Evolutionary conservation across 768 basidiomycete genomes (phyloP).

Genomic region (Lentinula guzmanii): DNA sequence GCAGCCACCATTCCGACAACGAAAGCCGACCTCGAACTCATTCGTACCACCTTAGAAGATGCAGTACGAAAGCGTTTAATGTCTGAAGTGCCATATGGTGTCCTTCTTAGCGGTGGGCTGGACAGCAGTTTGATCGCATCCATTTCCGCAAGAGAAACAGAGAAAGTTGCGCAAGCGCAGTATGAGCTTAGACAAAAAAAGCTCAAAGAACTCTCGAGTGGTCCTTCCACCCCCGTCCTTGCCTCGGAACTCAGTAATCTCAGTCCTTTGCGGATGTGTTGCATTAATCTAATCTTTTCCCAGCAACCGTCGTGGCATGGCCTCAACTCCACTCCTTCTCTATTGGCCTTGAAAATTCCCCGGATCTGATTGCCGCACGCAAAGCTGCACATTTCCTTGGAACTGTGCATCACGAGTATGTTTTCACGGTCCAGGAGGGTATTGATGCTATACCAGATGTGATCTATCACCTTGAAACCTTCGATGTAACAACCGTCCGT

Average conservation of each 20-base stretch:
- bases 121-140: conserved; percentile 96
- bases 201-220: conserved; percentile 45
- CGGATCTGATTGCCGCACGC: conserved; percentile 89
- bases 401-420: conserved; percentile 95
- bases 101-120: conserved; percentile 89
- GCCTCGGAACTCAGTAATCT: conserved; percentile 50
- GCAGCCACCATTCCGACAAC: conserved; percentile 52
- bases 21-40: conserved; percentile 54
- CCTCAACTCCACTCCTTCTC: conserved; percentile 98
- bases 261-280: background rate
- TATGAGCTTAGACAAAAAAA: conserved; percentile 62
- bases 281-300: background rate
- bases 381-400: conserved; percentile 92
- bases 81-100: conserved; percentile 98
- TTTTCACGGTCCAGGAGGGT: conserved; percentile 97
- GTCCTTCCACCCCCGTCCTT: conserved; percentile 48
- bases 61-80: conserved; percentile 94
- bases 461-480: conserved; percentile 97
- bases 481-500: conserved; percentile 97
- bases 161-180: conserved; percentile 81
- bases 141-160: conserved; percentile 92
- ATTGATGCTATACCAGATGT: conserved; percentile 96
- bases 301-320: conserved; percentile 81
- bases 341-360: conserved; percentile 90
- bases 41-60: conserved; percentile 81